Evolutionary conservation across 2,329 filamentous ascomycete species (phyloP).

Genomic region (Arthrobotrys megalospora): DNA sequence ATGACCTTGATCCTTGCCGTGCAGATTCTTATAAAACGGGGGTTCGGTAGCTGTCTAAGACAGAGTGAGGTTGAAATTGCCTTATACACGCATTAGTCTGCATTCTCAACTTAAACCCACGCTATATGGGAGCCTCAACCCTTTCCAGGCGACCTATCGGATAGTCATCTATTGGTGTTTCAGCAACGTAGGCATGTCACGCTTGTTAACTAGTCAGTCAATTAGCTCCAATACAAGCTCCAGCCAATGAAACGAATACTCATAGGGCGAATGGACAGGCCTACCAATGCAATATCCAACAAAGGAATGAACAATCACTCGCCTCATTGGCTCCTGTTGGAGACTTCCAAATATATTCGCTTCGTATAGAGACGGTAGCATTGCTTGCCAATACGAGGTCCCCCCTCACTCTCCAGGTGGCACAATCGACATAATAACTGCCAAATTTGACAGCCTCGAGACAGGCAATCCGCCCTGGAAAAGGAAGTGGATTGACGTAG

Average conservation of each 20-base stretch:
- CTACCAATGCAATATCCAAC: too few relatives aligned
- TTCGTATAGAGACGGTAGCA: background rate
- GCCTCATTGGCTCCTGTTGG: background rate
- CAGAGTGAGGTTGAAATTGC: constrained; percentile 11
- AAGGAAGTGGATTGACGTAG: constrained; percentile 25
- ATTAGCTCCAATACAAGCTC: too few relatives aligned
- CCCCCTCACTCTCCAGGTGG: background rate
- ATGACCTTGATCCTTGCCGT: constrained; percentile 9
- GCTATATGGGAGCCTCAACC: background rate
- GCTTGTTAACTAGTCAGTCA: too few relatives aligned
- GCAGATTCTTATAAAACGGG: background rate
- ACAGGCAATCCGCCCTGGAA: background rate
- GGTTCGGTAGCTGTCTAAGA: constrained; percentile 1
- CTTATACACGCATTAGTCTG: constrained; percentile 6
- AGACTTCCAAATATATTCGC: background rate
- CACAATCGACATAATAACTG: background rate
- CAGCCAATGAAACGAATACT: too few relatives aligned
- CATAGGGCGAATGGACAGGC: too few relatives aligned
- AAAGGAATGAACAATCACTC: background rate
- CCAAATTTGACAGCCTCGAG: background rate
- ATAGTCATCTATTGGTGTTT: background rate
- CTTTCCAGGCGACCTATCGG: background rate
- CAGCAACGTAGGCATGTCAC: too few relatives aligned
- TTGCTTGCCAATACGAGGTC: constrained; percentile 8
- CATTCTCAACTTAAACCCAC: background rate